phyloP scores from a whole-genome alignment of 805 yeast genomes.

The Cyberlindnera japonica region DNA sequence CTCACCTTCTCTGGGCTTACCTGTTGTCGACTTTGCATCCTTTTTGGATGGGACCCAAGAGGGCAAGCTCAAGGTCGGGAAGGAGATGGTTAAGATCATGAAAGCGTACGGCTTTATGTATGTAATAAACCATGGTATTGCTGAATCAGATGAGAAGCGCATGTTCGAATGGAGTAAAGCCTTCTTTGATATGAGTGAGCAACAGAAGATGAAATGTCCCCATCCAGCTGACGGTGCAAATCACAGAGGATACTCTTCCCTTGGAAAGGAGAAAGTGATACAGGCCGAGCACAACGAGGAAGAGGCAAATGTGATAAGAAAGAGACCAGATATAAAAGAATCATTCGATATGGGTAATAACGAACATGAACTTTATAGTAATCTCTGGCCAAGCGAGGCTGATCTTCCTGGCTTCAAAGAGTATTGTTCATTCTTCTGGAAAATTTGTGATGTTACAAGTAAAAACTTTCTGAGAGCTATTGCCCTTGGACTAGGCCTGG shows the following conservation, averaged over 20 bases:
- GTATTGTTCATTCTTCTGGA: conserved; percentile 14
- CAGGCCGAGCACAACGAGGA: conserved; percentile 25
- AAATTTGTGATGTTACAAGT: conserved; percentile 9
- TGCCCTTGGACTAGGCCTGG: conserved; percentile 20
- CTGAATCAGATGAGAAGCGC: conserved; percentile 8
- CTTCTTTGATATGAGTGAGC: conserved; percentile 15
- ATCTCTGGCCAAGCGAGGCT: conserved; percentile 25
- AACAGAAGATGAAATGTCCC: conserved; percentile 20
- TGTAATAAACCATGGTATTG: conserved; percentile 24
- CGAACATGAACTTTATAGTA: conserved; percentile 15
- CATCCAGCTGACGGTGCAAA: conserved; percentile 25
- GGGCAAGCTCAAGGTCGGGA: conserved; percentile 21
- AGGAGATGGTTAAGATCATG: conserved; percentile 26
- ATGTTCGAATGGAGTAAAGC: conserved; percentile 21
- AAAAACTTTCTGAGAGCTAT: conserved; percentile 21
- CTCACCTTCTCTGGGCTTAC: too few relatives aligned
- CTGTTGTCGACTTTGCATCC: conserved; percentile 28
- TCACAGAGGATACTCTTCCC: conserved; percentile 26
- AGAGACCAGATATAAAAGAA: conserved; percentile 26
- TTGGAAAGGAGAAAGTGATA: conserved; percentile 27
- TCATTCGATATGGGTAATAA: conserved; percentile 25
- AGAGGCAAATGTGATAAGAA: conserved; percentile 14
- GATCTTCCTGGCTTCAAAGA: conserved; percentile 24
- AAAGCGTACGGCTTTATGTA: conserved; percentile 25
- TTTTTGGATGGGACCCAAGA: conserved; percentile 26